Evolutionary conservation across 371 early-diverging fungal genomes (phyloP), one percentile per base, ranked within the genome.

Genomic region (Haplosporangium sp.): DNA sequence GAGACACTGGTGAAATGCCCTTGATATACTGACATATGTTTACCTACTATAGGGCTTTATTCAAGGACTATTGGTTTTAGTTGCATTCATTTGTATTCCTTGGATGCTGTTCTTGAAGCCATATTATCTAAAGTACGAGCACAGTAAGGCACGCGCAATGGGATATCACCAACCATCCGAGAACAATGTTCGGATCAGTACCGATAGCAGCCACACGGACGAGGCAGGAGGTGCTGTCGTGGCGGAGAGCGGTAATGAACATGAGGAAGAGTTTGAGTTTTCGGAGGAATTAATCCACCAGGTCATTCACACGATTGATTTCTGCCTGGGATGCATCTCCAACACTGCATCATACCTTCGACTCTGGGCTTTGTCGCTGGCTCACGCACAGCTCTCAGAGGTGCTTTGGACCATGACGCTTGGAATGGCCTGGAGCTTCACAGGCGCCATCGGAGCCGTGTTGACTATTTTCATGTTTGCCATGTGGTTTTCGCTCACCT

Each of bases 321-420:
- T 99, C 88, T 95, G 95, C 74, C 91, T 99, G 64, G 94, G 95
- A 62, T 95, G 97, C 57, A 98, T 99, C 68, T 98, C 99, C 55
- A 99, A 99, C 86, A 99, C 99, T 8, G 99, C 99, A 7, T 98
- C 98, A 16, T 99, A 99, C 81, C 91, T 99, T 50, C 96, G 99
- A 82, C 90, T 99, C 48, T 99, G 99, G 99, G 99, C 99, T 41
- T 88, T 99, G 71, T 96, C 96, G 51, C 91, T 99, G 62, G 99
- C 99, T 1, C 99, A 99, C 82, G 97, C 99, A 37, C 99, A 99
- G 86, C 86, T 99, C 48, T 99, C 99, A 1, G 94, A 94, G 77
- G 99, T 99, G 12, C 85, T 99, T 55, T 99, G 98, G 97, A 89
- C 92, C 23, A 99, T 99, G 97, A 94, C 96, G 2, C 75, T 99